Base-by-base conservation (phyloP, 257 asterid species). In the Ehretia macrophylla region DNA sequence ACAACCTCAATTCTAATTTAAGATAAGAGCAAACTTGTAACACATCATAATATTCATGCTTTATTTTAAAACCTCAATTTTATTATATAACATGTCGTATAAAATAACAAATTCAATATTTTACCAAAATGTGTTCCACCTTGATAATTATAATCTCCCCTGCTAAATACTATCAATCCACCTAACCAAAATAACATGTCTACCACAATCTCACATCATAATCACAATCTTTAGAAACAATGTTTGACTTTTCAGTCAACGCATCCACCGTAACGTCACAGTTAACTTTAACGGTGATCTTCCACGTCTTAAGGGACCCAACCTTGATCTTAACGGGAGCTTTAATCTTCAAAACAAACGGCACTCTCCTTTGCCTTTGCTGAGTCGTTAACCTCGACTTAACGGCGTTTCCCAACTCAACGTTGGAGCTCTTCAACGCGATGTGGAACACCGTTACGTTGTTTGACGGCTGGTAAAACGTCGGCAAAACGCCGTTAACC, bases 221-320 rank as follows among this genome's bases (percentile, higher is more conserved):
- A 73, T 71, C 79, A 74, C 98, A 90, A 8, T 72, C 60, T 37
- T 78, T 47, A 6, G 96, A 80, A 14, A 79, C 59, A 19, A 90
- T 72, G 18, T 71, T 72, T 0, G 95, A 79, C 40, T 55, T 72
- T 50, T 65, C 77, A 50, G 37, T 77, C 44, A 88, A 55, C 5
- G 77, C 59, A 58, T 84, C 66, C 71, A 88, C 75, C 1, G 72
- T 82, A 62, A 88, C 77, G 81, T 84, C 85, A 79, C 98, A 92
- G 17, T 74, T 75, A 0, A 77, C 87, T 42, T 75, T 81, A 40
- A 75, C 84, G 20, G 67, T 71, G 17, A 92, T 81, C 62, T 74
- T 59, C 98, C 98, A 86, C 14, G 83, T 81, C 66, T 77, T 83
- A 40, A 83, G 76, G 79, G 85, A 71, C 19, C 95, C 98, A 42